Conservation (phyloP, 306 rosid genomes). For the Quercus agrifolia region DNA sequence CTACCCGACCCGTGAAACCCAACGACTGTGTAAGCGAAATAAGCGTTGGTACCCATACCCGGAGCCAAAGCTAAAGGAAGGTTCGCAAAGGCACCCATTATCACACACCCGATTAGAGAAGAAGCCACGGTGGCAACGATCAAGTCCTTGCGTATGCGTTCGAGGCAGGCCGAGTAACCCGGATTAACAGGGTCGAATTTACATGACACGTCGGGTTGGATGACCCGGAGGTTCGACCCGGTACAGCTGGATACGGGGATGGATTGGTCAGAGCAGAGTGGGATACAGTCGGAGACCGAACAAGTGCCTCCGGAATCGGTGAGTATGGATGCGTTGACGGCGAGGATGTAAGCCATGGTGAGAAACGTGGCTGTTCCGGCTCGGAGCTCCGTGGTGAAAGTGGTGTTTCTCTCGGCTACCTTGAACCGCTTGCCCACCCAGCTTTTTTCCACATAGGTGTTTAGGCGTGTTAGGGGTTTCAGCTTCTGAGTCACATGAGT, state of each 20-base stretch:
- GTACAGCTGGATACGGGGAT: constrained; percentile 45
- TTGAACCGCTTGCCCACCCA: constrained; percentile 77
- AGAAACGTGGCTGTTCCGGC: constrained; percentile 98
- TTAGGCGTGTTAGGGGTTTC: constrained; percentile 52
- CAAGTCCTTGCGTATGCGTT: constrained; percentile 59
- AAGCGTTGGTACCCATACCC: constrained; percentile 96
- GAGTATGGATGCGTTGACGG: constrained; percentile 94
- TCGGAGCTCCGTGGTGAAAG: constrained; percentile 94
- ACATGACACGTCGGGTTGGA: constrained; percentile 57
- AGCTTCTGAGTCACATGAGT: not conserved
- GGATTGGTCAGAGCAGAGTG: constrained; percentile 72
- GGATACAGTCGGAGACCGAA: constrained; percentile 75
- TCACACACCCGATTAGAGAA: constrained; percentile 77
- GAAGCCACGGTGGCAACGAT: constrained; percentile 90
- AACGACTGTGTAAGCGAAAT: constrained; percentile 95
- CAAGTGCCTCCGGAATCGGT: constrained; percentile 94
- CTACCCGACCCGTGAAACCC: constrained; percentile 96
- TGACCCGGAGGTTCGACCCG: constrained; percentile 30
- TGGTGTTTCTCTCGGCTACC: constrained; percentile 67
- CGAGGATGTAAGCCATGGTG: constrained; percentile 98
- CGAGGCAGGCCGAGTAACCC: constrained; percentile 72
- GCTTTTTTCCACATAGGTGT: constrained; percentile 41
- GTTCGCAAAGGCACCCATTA: constrained; percentile 91
- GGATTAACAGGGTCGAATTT: constrained; percentile 87
- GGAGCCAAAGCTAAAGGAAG: constrained; percentile 93